These are phyloP conservation scores for Cucurbitaria berberidis DNA, from an alignment of 2,329 filamentous ascomycete genomes.

Conservation along the genomic window DNA sequence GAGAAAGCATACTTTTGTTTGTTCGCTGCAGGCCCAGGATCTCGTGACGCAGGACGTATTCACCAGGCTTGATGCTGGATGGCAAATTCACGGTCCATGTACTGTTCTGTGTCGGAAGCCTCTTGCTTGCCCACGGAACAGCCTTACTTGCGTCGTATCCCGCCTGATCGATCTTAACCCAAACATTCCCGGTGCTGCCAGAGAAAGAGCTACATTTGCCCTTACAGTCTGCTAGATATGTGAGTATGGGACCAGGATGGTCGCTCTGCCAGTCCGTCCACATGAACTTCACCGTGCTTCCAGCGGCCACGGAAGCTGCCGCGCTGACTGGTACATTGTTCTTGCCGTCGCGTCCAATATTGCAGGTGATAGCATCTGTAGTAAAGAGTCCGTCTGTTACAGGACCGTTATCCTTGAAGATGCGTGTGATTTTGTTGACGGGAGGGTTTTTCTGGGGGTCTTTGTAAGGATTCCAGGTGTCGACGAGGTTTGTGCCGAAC, in stretches of 20 bases:
- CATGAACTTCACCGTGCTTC: constrained; percentile 12
- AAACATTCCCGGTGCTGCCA: constrained; percentile 9
- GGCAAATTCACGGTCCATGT: constrained; percentile 14
- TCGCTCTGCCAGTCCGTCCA: constrained; percentile 16
- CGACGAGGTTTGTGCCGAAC: constrained; percentile 6
- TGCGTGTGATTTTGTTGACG: constrained; percentile 10
- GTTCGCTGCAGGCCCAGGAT: too few relatives aligned
- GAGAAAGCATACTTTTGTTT: too few relatives aligned
- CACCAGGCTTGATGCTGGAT: constrained; percentile 4
- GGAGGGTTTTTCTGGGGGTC: constrained; percentile 11
- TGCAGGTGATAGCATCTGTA: constrained; percentile 14
- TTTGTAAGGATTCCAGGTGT: constrained; percentile 17
- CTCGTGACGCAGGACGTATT: constrained; percentile 12
- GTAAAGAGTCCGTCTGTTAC: constrained; percentile 11
- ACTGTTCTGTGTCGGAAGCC: constrained; percentile 8
- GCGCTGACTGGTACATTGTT: too few relatives aligned
- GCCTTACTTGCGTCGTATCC: constrained; percentile 8
- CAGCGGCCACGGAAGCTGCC: constrained; percentile 2
- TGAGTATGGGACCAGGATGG: constrained; percentile 13
- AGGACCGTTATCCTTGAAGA: constrained; percentile 12
- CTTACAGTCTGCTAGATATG: constrained; percentile 11
- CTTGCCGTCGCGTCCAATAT: constrained; percentile 7
- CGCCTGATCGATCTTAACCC: constrained; percentile 16
- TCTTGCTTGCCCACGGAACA: constrained; percentile 11
- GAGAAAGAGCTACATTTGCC: constrained; percentile 5